Evolutionary conservation across 495 filamentous ascomycete genomes (phyloP), one percentile per base, ranked within the genome.

Genomic region (Hyaloscypha bicolor): DNA sequence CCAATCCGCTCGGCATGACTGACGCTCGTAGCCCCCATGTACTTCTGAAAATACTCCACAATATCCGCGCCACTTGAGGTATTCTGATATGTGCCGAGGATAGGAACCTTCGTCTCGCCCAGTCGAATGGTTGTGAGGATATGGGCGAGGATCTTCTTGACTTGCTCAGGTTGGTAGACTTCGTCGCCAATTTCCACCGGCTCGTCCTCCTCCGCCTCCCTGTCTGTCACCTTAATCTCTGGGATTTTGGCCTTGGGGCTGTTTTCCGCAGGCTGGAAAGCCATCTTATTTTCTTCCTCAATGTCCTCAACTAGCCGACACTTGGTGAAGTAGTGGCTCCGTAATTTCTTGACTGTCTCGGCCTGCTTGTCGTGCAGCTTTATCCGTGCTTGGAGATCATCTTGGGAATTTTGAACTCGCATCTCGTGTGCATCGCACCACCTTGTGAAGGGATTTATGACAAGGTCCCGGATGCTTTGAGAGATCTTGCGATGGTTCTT

Each of bases 271-370:
- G 92, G 92, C 74, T 97, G 93, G 76, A 98, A 97, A 35, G 93
- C 94, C 14, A 99, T 86, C 78, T 98, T 97, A 75, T 97, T 97
- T 83, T 99, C 95, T 78, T 99, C 95, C 72, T 98, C 96, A 62
- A 97, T 78, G 74, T 99, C 95, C 77, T 99, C 95, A 8, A 97
- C 89, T 53, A 96, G 85, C 55, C 95, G 91, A 73, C 95, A 99
- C 79, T 97, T 98, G 81, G 97, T 98, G 86, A 97, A 99, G 78
- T 99, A 99, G 69, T 90, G 87, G 73, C 93, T 97, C 53, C 96
- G 88, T 67, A 97, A 84, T 79, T 98, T 97, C 81, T 92, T 91
- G 37, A 96, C 93, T 30, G 85, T 74, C 62, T 98, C 96, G 52
- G 90, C 90, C 76, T 98, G 96, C 71, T 91, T 93, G 74, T 97